These are phyloP conservation scores for Aspergillus eucalypticola DNA, from an alignment of 2,329 filamentous ascomycete species.

Conservation along the genomic window DNA sequence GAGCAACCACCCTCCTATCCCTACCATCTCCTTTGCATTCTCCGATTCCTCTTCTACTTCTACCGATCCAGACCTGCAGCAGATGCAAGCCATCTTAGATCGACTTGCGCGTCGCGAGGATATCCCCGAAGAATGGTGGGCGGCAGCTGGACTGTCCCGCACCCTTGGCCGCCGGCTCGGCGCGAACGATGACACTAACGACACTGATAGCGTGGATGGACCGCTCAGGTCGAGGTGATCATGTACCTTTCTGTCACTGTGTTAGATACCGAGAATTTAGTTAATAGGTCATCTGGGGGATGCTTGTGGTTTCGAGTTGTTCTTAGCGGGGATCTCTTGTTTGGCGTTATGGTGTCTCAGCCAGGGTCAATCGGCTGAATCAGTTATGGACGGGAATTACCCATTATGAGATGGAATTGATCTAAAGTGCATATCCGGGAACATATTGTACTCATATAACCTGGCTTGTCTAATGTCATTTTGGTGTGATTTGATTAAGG, in stretches of 20 bases:
- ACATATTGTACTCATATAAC: not conserved
- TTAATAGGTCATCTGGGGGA: not conserved
- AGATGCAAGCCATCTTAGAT: conserved; percentile 72
- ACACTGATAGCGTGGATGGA: conserved; percentile 23
- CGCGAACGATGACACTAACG: conserved; percentile 25
- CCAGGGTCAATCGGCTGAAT: not conserved
- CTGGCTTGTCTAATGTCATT: not conserved
- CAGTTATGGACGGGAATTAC: not conserved
- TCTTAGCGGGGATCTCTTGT: not conserved
- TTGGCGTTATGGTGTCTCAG: conserved; percentile 5
- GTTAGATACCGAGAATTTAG: conserved; percentile 11
- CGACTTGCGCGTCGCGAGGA: conserved; percentile 70
- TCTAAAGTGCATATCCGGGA: not conserved
- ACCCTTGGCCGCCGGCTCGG: conserved; percentile 43
- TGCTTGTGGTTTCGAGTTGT: not conserved
- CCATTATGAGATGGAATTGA: not conserved
- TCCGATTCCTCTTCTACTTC: conserved; percentile 28
- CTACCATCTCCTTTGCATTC: conserved; percentile 34
- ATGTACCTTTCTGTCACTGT: conserved; percentile 16
- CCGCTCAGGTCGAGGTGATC: conserved; percentile 15
- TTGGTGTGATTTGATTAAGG: not conserved
- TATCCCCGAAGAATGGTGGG: conserved; percentile 83
- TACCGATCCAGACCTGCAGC: conserved; percentile 50
- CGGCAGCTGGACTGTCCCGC: conserved; percentile 65
- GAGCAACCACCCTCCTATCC: conserved; percentile 37